Evolutionary conservation across 345 rosid species (phyloP).

Genomic region (Pugionium cornutum): DNA sequence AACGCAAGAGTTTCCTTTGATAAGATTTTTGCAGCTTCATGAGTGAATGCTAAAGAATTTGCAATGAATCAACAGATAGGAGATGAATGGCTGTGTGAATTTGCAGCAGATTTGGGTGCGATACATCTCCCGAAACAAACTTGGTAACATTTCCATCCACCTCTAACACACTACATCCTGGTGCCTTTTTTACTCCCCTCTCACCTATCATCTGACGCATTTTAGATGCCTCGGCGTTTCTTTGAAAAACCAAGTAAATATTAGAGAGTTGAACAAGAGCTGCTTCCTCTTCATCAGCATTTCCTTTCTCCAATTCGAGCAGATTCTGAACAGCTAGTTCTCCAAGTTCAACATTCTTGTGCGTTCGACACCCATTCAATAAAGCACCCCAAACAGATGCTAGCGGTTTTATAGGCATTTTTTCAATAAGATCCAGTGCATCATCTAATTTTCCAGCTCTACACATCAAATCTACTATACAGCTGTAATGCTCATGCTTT

Average conservation of each 20-base stretch:
- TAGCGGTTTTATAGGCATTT: constrained; percentile 64
- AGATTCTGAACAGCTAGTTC: constrained; percentile 54
- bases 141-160: constrained; percentile 48
- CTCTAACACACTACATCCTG: constrained; percentile 62
- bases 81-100: constrained; percentile 47
- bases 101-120: constrained; percentile 41
- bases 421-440: constrained; percentile 48
- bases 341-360: constrained; percentile 58
- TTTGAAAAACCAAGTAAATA: constrained; percentile 44
- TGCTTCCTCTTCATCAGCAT: constrained; percentile 55
- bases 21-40: constrained; percentile 20
- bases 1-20: neutral
- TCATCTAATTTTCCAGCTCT: constrained; percentile 56
- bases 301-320: constrained; percentile 46
- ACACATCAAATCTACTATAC: constrained; percentile 61
- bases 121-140: constrained; percentile 59
- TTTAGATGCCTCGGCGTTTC: constrained; percentile 47
- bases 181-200: constrained; percentile 50
- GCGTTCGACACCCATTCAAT: constrained; percentile 53
- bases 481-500: constrained; percentile 64
- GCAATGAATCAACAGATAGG: constrained; percentile 34
- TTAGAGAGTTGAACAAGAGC: constrained; percentile 58
- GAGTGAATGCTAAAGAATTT: constrained; percentile 22
- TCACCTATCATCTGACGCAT: constrained; percentile 50
- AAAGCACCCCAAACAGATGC: constrained; percentile 70